Conservation (phyloP, 2,329 filamentous ascomycete genomes). For the Claviceps lovelessii region DNA sequence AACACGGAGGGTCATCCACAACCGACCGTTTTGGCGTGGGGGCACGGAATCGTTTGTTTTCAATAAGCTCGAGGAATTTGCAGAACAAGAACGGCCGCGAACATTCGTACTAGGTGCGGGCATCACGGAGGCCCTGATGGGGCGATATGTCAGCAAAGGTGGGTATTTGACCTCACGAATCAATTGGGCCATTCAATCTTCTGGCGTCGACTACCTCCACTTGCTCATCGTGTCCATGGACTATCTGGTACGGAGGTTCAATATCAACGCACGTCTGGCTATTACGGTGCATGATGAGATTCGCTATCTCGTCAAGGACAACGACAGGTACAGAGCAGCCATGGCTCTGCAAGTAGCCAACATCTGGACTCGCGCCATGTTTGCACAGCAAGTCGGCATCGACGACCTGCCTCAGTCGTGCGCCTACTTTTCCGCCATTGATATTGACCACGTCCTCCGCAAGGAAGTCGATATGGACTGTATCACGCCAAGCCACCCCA, state of each 20-base stretch:
- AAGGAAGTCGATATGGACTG: conserved; percentile 99
- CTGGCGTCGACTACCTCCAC: conserved; percentile 92
- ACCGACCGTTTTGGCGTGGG: conserved; percentile 79
- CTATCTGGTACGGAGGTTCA: conserved; percentile 73
- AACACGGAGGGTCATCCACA: conserved; percentile 53
- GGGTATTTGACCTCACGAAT: conserved; percentile 92
- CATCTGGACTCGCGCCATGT: conserved; percentile 95
- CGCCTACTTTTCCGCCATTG: conserved; percentile 89
- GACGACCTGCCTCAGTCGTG: conserved; percentile 86
- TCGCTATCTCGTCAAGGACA: conserved; percentile 71
- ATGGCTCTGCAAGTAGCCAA: conserved; percentile 92
- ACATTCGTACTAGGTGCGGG: conserved; percentile 89
- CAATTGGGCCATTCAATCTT: conserved; percentile 98
- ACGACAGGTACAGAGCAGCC: conserved; percentile 77
- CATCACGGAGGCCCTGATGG: conserved; percentile 90
- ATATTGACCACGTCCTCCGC: conserved; percentile 87
- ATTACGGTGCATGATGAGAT: conserved; percentile 98
- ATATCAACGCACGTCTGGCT: conserved; percentile 68
- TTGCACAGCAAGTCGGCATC: conserved; percentile 91
- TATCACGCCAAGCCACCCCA: conserved; percentile 72
- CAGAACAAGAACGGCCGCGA: conserved; percentile 78
- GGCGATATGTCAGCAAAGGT: conserved; percentile 72
- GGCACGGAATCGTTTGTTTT: conserved; percentile 97
- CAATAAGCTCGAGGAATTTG: conserved; percentile 95
- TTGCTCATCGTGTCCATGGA: conserved; percentile 91